A percentile compares a stretch with the other conserved stretches of the same genome.
phyloP scores from a whole-genome alignment of 2,329 filamentous ascomycete genomes.

The Arthroderma sp. region DNA sequence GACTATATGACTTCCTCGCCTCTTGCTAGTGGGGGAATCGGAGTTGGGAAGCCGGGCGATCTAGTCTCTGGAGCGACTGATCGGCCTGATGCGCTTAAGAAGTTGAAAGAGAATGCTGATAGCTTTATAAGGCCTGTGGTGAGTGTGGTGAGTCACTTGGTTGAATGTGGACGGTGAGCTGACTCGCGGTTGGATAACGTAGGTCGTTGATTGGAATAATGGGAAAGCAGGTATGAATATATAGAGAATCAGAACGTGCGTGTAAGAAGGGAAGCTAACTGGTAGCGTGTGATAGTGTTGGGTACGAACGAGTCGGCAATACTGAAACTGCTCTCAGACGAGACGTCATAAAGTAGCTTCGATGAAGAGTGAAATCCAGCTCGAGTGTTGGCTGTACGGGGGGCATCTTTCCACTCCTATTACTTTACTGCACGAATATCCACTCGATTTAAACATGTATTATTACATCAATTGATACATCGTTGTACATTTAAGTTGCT shows the following conservation, averaged over 20 bases:
- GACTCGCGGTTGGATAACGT: slow-evolving; percentile 3
- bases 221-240: slow-evolving; percentile 54
- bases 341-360: background rate
- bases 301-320: slow-evolving; percentile 83
- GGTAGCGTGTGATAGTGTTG: slow-evolving; percentile 35
- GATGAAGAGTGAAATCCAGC: background rate
- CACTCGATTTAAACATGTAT: background rate
- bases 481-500: background rate
- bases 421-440: background rate
- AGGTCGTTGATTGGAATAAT: slow-evolving; percentile 83
- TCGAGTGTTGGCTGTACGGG: background rate
- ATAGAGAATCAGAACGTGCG: background rate
- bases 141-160: slow-evolving; percentile 28
- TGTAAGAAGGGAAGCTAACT: background rate
- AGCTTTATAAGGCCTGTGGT: slow-evolving; percentile 66
- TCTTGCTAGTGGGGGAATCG: slow-evolving; percentile 49
- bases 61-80: slow-evolving; percentile 64
- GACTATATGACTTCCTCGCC: slow-evolving; percentile 58
- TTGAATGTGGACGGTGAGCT: background rate
- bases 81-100: slow-evolving; percentile 65
- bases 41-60: slow-evolving; percentile 50
- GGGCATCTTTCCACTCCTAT: background rate
- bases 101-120: slow-evolving; percentile 56
- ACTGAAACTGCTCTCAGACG: slow-evolving; percentile 47
- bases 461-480: background rate